These are phyloP conservation scores for Tetraselmis chui DNA, from an alignment of 139 green algal species.

Conservation along the genomic window DNA sequence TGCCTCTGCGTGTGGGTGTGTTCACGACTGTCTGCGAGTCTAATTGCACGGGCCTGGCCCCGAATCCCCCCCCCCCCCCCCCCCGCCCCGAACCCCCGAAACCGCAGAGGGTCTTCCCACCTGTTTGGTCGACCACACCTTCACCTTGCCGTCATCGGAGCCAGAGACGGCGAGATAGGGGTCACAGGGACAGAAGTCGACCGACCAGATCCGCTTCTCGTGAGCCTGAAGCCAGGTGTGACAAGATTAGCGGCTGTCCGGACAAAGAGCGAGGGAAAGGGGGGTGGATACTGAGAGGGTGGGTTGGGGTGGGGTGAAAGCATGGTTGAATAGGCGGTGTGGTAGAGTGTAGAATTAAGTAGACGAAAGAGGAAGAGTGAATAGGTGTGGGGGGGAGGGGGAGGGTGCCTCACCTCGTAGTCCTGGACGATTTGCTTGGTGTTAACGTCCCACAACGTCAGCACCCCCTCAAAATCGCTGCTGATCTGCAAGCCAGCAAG, in stretches of 20 bases:
- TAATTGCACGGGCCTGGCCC: too few relatives aligned
- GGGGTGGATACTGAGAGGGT: not conserved
- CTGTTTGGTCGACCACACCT: not conserved
- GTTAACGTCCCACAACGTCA: slow-evolving; percentile 3
- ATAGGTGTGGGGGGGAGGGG: not conserved
- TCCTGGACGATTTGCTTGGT: not conserved
- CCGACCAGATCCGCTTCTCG: slow-evolving; percentile 10
- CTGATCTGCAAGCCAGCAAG: not conserved
- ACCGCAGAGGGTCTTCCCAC: too few relatives aligned
- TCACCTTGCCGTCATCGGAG: slow-evolving; percentile 4
- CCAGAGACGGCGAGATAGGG: slow-evolving; percentile 2
- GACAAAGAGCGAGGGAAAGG: not conserved
- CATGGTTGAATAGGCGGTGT: too few relatives aligned
- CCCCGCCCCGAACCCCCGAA: too few relatives aligned
- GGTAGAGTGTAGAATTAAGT: too few relatives aligned
- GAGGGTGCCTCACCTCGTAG: not conserved
- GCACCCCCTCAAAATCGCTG: slow-evolving; percentile 3
- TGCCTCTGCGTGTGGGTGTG: too few relatives aligned
- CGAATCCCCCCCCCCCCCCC: too few relatives aligned
- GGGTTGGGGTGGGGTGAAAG: not conserved
- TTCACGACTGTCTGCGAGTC: too few relatives aligned
- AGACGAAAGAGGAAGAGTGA: too few relatives aligned
- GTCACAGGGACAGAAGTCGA: slow-evolving; percentile 4
- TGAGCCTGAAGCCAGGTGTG: too few relatives aligned
- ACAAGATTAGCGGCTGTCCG: too few relatives aligned